These are phyloP conservation scores for Leccinum boreale DNA, from an alignment of 768 basidiomycete species.

Conservation along the genomic window DNA sequence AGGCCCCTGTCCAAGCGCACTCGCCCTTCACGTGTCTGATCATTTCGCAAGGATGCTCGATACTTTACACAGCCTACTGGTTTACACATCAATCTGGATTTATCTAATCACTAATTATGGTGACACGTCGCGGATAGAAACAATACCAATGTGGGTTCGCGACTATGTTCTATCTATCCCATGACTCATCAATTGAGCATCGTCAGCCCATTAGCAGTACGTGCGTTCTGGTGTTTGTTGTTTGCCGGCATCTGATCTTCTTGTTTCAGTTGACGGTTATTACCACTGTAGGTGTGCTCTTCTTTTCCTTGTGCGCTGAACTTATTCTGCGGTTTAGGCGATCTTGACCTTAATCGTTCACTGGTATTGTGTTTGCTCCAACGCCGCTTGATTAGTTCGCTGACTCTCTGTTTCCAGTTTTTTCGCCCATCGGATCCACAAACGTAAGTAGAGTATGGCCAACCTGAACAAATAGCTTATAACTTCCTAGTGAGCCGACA, in stretches of 20 bases:
- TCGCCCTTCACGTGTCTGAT: background rate
- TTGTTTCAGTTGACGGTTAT: slow-evolving; percentile 25
- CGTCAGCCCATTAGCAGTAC: slow-evolving; percentile 26
- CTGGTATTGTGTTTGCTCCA: slow-evolving; percentile 32
- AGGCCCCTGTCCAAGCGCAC: background rate
- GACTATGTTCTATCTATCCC: background rate
- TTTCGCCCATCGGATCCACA: slow-evolving; percentile 41
- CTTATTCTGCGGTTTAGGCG: slow-evolving; percentile 35
- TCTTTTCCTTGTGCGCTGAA: background rate
- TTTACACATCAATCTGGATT: slow-evolving; percentile 40
- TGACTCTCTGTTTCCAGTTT: slow-evolving; percentile 23
- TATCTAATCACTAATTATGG: slow-evolving; percentile 47
- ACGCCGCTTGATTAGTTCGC: background rate
- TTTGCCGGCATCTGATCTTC: background rate
- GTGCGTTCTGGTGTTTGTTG: slow-evolving; percentile 1
- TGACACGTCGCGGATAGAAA: slow-evolving; percentile 34
- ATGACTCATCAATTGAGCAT: background rate
- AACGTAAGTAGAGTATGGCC: slow-evolving; percentile 26
- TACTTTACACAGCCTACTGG: slow-evolving; percentile 38
- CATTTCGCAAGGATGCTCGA: slow-evolving; percentile 31
- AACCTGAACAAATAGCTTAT: background rate
- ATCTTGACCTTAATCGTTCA: slow-evolving; percentile 50
- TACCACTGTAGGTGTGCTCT: slow-evolving; percentile 26
- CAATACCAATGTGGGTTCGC: slow-evolving; percentile 41
- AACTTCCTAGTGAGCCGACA: slow-evolving; percentile 23